phyloP scores from a whole-genome alignment of 179 eudicot genomes.

The Vitellaria paradoxa region DNA sequence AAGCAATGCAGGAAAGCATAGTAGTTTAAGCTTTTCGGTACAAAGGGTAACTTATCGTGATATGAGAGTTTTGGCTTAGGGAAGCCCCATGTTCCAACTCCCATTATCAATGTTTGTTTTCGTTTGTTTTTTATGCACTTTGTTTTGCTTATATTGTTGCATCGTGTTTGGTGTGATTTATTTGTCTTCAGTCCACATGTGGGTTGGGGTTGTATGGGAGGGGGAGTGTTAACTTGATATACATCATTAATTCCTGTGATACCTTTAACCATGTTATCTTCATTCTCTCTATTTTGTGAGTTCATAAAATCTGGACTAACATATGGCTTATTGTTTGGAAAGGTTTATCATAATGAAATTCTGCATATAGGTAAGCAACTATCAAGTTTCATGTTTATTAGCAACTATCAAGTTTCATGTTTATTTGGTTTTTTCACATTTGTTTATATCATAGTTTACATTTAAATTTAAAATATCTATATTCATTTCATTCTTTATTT shows the following conservation, averaged over 20 bases:
- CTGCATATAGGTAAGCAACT: constrained; percentile 45
- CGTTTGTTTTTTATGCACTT: too few species aligned
- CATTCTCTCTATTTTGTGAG: not conserved
- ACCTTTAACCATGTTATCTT: not conserved
- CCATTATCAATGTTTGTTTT: too few species aligned
- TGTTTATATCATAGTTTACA: not conserved
- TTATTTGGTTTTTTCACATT: constrained; percentile 8
- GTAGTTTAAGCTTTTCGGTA: too few species aligned
- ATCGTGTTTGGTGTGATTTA: too few species aligned
- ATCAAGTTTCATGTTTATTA: constrained; percentile 10
- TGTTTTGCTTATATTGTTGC: too few species aligned
- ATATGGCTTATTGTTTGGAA: constrained; percentile 23
- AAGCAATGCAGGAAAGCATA: too few species aligned
- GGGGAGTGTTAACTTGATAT: too few species aligned
- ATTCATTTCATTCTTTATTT: not conserved
- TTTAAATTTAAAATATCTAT: not conserved
- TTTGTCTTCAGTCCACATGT: too few species aligned
- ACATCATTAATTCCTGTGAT: not conserved
- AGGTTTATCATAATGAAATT: constrained; percentile 63
- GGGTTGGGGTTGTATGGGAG: too few species aligned
- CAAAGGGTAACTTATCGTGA: too few species aligned
- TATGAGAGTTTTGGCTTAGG: too few species aligned
- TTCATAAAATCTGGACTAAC: constrained; percentile 24
- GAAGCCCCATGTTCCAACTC: too few species aligned
- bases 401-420: constrained; percentile 10